Evolutionary conservation across 495 filamentous ascomycete species (phyloP).

Genomic region (Penicillium cinerascens): DNA sequence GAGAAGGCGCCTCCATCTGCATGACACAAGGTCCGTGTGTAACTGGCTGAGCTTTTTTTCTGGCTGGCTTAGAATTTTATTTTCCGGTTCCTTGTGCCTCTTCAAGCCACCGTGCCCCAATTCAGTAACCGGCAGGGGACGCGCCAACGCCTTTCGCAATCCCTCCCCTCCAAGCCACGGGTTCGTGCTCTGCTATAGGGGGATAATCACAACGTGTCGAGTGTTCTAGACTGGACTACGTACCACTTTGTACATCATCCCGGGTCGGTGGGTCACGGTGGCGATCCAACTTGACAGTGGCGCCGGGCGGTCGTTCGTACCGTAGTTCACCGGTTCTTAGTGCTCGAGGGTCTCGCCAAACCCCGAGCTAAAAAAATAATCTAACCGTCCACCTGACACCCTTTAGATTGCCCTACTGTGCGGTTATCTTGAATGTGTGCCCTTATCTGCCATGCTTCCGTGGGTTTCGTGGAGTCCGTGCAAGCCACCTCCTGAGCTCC

Average conservation of each 20-base stretch:
- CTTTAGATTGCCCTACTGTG: neutral
- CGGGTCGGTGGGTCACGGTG: conserved; percentile 10
- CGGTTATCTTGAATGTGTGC: neutral
- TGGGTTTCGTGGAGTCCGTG: neutral
- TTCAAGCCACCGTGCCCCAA: neutral
- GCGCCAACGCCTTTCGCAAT: neutral
- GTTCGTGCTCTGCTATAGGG: neutral
- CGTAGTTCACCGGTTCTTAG: neutral
- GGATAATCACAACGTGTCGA: neutral
- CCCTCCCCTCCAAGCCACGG: neutral
- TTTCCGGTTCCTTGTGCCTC: neutral
- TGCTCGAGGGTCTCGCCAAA: neutral
- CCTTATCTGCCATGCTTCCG: conserved; percentile 8
- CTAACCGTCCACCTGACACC: neutral
- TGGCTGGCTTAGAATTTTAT: neutral
- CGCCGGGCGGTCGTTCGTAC: conserved; percentile 4
- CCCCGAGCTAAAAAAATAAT: neutral
- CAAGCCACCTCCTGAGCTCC: conserved; percentile 19
- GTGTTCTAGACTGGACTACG: conserved; percentile 9
- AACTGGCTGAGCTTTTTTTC: neutral
- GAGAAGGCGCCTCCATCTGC: neutral
- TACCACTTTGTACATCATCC: conserved; percentile 14
- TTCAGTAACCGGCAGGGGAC: neutral
- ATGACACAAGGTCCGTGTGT: neutral
- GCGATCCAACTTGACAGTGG: conserved; percentile 11